Percentiles rank a stretch among this genome's conserved stretches.
These are phyloP conservation scores for Talaromyces sp. DNA, from an alignment of 2,329 filamentous ascomycete genomes.

Conservation along the genomic window DNA sequence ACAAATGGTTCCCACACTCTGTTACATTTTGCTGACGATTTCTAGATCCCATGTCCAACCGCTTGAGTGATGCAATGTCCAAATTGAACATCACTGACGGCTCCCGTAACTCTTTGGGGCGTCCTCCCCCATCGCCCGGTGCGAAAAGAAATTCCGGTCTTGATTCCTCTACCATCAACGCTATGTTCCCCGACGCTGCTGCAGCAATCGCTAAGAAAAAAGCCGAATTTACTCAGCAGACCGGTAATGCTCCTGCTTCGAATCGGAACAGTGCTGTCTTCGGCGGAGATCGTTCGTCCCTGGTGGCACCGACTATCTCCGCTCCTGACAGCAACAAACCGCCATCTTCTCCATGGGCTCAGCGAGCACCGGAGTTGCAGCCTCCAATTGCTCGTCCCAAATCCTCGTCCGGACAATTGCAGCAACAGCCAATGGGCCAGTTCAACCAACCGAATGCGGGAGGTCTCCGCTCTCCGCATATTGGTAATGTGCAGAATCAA, in stretches of 20 bases:
- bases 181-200: slow-evolving; percentile 98
- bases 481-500: slow-evolving; percentile 76
- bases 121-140: slow-evolving; percentile 72
- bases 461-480: slow-evolving; percentile 76
- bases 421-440: slow-evolving; percentile 80
- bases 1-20: neutral
- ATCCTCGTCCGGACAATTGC: slow-evolving; percentile 62
- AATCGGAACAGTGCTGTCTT: slow-evolving; percentile 87
- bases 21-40: neutral
- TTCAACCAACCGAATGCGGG: slow-evolving; percentile 80
- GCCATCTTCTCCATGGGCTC: slow-evolving; percentile 78
- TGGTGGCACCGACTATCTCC: slow-evolving; percentile 73
- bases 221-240: slow-evolving; percentile 94
- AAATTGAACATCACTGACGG: slow-evolving; percentile 80
- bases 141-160: slow-evolving; percentile 93
- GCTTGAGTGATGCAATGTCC: slow-evolving; percentile 93
- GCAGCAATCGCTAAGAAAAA: slow-evolving; percentile 98
- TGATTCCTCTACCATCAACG: slow-evolving; percentile 89
- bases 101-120: slow-evolving; percentile 79
- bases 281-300: slow-evolving; percentile 68
- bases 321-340: slow-evolving; percentile 63
- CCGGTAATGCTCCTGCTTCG: slow-evolving; percentile 82
- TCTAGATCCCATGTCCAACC: slow-evolving; percentile 94
- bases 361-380: slow-evolving; percentile 50
- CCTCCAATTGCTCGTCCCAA: slow-evolving; percentile 66